Conservation (phyloP, 1,284 basidiomycete species). For the Moesziomyces globuligerus region DNA sequence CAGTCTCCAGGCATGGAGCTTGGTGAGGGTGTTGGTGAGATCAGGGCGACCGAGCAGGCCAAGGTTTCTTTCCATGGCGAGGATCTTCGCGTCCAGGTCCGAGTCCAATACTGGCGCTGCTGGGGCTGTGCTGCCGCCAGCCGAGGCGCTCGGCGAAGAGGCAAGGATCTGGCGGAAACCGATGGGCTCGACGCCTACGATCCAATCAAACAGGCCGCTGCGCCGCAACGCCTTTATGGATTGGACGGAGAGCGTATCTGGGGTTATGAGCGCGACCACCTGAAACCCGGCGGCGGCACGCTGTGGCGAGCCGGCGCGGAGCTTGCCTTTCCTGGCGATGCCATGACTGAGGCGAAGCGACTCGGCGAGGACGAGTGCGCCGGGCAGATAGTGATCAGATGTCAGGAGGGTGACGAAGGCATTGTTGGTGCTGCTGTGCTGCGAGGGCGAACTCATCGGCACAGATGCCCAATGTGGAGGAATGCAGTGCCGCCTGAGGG, state of each 20-base stretch:
- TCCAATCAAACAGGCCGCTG: conserved; percentile 81
- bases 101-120: conserved; percentile 17
- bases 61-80: conserved; percentile 73
- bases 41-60: conserved; percentile 92
- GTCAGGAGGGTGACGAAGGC: conserved; percentile 79
- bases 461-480: not conserved
- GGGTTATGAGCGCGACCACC: conserved; percentile 91
- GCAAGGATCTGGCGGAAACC: conserved; percentile 48
- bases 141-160: conserved; percentile 6
- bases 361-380: conserved; percentile 84
- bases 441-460: conserved; percentile 32
- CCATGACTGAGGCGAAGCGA: conserved; percentile 71
- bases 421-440: conserved; percentile 65
- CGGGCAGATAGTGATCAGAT: conserved; percentile 88
- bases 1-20: conserved; percentile 92
- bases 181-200: conserved; percentile 80
- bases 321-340: conserved; percentile 17
- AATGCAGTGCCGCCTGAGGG: not conserved
- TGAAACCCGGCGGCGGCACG: conserved; percentile 63
- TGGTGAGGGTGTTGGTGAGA: conserved; percentile 84
- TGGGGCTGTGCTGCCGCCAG: not conserved
- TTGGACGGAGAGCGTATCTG: conserved; percentile 87
- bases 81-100: conserved; percentile 30
- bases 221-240: conserved; percentile 78
- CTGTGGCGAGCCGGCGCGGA: not conserved